Evolutionary conservation across 164 flowering plant genomes (phyloP).

Genomic region (Sextonia rubra): DNA sequence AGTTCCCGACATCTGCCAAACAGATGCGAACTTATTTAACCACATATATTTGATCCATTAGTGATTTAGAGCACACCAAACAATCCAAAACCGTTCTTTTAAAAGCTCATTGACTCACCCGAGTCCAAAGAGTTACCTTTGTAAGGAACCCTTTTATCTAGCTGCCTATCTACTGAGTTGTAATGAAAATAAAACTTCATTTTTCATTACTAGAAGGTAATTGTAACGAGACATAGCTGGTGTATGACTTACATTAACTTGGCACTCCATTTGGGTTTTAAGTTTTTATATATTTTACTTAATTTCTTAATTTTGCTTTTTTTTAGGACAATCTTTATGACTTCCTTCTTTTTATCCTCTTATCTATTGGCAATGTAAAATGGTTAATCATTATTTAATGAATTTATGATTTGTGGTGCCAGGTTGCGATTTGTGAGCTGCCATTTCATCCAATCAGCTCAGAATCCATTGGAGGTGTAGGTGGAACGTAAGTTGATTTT

Average conservation of each 20-base stretch:
- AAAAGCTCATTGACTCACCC: too few relatives aligned
- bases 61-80: too few relatives aligned
- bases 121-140: too few relatives aligned
- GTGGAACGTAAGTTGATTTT: constrained; percentile 94
- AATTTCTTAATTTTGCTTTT: background rate
- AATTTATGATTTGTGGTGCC: background rate
- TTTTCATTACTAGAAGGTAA: background rate
- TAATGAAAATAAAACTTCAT: too few relatives aligned
- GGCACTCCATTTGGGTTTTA: background rate
- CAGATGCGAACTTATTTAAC: too few relatives aligned
- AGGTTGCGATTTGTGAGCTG: constrained; percentile 72
- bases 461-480: constrained; percentile 88
- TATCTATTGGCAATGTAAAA: background rate
- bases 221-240: background rate
- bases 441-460: constrained; percentile 97
- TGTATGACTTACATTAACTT: background rate
- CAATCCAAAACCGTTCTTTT: too few relatives aligned
- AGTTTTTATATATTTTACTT: background rate
- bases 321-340: background rate
- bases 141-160: too few relatives aligned
- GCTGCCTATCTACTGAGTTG: too few relatives aligned
- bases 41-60: too few relatives aligned
- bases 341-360: background rate
- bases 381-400: background rate
- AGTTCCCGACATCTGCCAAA: too few relatives aligned